These are phyloP conservation scores for Silene vulgaris DNA, from an alignment of 179 eudicot genomes.

Conservation along the genomic window DNA sequence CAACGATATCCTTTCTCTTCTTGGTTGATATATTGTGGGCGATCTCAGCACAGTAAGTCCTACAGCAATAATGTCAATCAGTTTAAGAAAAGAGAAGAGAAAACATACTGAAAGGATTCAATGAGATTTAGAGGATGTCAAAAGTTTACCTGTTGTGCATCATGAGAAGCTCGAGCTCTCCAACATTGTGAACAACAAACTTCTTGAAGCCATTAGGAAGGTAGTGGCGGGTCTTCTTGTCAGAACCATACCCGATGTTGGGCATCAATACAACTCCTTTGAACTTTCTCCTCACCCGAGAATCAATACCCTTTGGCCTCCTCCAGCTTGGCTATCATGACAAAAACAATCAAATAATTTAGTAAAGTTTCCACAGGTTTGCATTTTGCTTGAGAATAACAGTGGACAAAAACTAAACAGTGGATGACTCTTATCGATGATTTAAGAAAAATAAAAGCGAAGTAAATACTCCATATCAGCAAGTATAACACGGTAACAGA, in stretches of 20 bases:
- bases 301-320: constrained; percentile 56
- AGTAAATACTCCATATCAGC: background rate
- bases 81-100: background rate
- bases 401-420: no score
- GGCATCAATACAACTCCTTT: constrained; percentile 51
- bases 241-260: constrained; percentile 63
- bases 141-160: constrained; percentile 52
- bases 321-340: constrained; percentile 45
- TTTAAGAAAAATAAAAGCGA: no score
- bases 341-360: background rate
- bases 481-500: no score
- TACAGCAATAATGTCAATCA: background rate
- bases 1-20: constrained; percentile 52
- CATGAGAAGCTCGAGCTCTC: constrained; percentile 55
- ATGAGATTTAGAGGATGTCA: background rate
- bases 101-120: no score
- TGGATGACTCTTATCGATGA: no score
- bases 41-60: constrained; percentile 55
- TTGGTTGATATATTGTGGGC: constrained; percentile 50
- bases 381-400: no score
- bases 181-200: constrained; percentile 49
- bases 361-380: no score
- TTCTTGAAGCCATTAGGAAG: constrained; percentile 56
- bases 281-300: constrained; percentile 53
- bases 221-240: constrained; percentile 55